phyloP scores from a whole-genome alignment of 2,329 filamentous ascomycete genomes.

The Tolypocladium nubicola region DNA sequence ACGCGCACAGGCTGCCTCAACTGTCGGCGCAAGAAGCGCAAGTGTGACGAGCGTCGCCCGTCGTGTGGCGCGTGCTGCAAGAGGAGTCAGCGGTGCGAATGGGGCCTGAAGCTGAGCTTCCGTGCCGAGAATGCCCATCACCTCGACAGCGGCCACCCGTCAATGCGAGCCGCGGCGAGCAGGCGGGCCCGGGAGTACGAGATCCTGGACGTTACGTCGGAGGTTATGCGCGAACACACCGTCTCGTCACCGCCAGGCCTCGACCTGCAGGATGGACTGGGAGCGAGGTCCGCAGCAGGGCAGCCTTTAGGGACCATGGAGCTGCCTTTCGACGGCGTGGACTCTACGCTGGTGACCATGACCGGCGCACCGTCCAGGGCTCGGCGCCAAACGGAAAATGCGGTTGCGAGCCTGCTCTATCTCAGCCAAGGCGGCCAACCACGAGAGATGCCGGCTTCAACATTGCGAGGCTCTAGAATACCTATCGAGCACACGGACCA shows the following conservation, averaged over 20 bases:
- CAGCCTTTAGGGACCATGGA: neutral
- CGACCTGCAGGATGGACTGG: neutral
- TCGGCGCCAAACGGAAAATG: conserved; percentile 20
- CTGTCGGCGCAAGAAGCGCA: conserved; percentile 27
- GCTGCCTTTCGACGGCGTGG: neutral
- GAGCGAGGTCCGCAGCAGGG: neutral
- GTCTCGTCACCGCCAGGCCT: neutral
- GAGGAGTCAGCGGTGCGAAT: conserved; percentile 21
- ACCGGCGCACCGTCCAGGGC: conserved; percentile 10
- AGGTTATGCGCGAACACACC: conserved; percentile 25
- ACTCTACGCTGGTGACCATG: neutral
- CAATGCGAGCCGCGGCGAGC: conserved; percentile 18
- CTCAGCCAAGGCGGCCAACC: conserved; percentile 20
- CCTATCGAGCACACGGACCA: conserved; percentile 14
- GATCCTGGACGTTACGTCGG: conserved; percentile 25
- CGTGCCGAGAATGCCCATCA: conserved; percentile 24
- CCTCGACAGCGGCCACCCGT: conserved; percentile 20
- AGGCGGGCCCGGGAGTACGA: conserved; percentile 18
- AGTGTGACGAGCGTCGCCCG: conserved; percentile 25
- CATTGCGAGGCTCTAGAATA: neutral
- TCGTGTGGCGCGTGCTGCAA: conserved; percentile 23
- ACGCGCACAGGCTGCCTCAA: conserved; percentile 19
- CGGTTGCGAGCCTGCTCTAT: conserved; percentile 23
- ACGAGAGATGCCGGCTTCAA: neutral
- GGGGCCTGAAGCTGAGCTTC: conserved; percentile 27